Percentiles rank a stretch among this genome's conserved stretches.
Evolutionary conservation across 2,329 filamentous ascomycete genomes (phyloP).

Genomic region (Colletotrichum echinochloae): DNA sequence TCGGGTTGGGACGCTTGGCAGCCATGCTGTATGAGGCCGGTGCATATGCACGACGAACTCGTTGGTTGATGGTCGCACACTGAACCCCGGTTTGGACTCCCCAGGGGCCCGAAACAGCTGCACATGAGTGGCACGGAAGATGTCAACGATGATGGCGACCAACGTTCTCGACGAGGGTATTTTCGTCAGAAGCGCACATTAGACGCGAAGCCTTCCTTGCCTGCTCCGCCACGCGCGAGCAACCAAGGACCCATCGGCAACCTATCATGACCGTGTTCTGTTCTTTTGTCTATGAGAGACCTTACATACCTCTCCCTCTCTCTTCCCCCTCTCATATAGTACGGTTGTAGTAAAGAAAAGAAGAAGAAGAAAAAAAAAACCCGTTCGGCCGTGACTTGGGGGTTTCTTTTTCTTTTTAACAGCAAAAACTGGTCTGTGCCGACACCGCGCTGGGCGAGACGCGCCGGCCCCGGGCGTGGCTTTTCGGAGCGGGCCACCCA

Average conservation of each 20-base stretch:
- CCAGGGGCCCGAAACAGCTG: neutral
- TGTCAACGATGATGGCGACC: neutral
- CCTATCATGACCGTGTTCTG: neutral
- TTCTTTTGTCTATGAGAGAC: too few relatives aligned
- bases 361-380: too few relatives aligned
- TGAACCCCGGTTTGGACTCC: neutral
- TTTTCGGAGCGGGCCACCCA: conserved; percentile 33
- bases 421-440: conserved; percentile 32
- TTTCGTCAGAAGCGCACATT: neutral
- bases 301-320: neutral
- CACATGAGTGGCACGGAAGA: neutral
- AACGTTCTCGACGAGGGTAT: neutral
- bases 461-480: conserved; percentile 30
- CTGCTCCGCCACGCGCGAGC: neutral
- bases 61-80: neutral
- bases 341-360: conserved; percentile 16
- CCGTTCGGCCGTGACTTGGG: conserved; percentile 2
- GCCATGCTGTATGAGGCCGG: conserved; percentile 6
- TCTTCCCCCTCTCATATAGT: neutral
- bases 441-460: neutral
- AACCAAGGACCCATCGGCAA: neutral
- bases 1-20: conserved; percentile 7
- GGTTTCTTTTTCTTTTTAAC: too few relatives aligned
- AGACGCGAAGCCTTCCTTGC: neutral
- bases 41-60: neutral